These are phyloP conservation scores for Eucalyptus regnans DNA, from an alignment of 345 rosid species.

Conservation along the genomic window DNA sequence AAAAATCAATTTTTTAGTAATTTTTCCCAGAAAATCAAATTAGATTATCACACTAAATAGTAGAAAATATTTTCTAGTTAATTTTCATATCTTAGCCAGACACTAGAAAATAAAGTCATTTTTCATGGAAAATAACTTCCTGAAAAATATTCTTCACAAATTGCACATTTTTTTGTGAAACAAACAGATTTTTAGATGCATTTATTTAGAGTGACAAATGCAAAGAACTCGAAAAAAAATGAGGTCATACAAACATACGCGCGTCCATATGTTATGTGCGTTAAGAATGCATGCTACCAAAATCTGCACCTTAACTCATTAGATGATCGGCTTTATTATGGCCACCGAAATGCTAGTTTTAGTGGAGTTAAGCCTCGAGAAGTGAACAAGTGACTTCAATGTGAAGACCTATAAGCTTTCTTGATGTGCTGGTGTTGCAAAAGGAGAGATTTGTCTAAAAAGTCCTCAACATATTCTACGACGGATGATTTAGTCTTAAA, in stretches of 20 bases:
- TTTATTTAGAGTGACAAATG: background rate
- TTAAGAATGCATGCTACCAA: background rate
- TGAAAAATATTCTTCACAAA: too few relatives aligned
- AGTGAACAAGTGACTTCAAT: background rate
- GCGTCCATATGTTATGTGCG: background rate
- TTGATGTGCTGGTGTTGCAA: background rate
- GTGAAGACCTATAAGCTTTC: background rate
- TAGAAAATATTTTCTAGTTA: too few relatives aligned
- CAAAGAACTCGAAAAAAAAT: background rate
- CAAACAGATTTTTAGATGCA: background rate
- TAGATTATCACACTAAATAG: background rate
- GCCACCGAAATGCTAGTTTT: background rate
- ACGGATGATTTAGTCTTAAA: background rate
- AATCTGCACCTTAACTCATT: background rate
- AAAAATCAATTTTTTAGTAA: too few relatives aligned
- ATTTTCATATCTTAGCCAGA: background rate
- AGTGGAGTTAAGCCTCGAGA: background rate
- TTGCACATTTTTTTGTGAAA: too few relatives aligned
- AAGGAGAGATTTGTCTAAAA: background rate
- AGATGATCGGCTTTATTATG: background rate
- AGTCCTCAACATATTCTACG: too few relatives aligned
- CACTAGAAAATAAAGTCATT: too few relatives aligned
- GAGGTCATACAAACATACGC: background rate
- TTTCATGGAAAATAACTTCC: background rate
- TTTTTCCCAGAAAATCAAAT: background rate